A percentile compares a stretch with the other conserved stretches of the same genome.
These are phyloP conservation scores for Limtongia smithiae DNA, from an alignment of 805 yeast genomes.

Conservation along the genomic window DNA sequence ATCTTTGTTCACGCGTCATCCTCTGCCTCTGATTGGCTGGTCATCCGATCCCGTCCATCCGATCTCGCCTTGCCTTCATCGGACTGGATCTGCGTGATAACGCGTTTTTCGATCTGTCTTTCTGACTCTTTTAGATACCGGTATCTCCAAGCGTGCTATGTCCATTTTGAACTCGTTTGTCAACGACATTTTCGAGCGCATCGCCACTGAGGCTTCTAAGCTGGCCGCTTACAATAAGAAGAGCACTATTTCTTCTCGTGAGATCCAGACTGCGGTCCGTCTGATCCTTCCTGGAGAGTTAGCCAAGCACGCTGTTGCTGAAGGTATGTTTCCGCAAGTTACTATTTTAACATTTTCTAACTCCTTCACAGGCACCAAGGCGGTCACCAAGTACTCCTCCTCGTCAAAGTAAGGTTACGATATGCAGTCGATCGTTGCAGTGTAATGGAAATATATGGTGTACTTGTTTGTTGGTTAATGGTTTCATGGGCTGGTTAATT, in stretches of 20 bases:
- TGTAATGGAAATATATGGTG: constrained; percentile 16
- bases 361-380: constrained; percentile 22
- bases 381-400: constrained; percentile 31
- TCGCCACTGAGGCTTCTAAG: constrained; percentile 96
- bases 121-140: constrained; percentile 52
- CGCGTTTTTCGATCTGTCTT: no score
- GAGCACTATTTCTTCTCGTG: constrained; percentile 96
- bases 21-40: no score
- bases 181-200: constrained; percentile 96
- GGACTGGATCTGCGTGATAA: no score
- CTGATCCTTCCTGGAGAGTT: constrained; percentile 97
- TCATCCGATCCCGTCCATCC: no score
- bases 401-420: constrained; percentile 19
- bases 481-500: constrained; percentile 20
- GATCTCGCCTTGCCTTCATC: not conserved
- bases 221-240: constrained; percentile 98
- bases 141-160: constrained; percentile 98
- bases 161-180: constrained; percentile 98
- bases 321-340: constrained; percentile 56
- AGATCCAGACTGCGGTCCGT: constrained; percentile 98
- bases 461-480: constrained; percentile 27
- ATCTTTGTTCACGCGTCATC: constrained; percentile 2
- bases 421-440: not conserved
- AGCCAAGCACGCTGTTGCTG: constrained; percentile 97
- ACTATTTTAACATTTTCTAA: not conserved